phyloP scores from a whole-genome alignment of 495 filamentous ascomycete genomes.

The Hyaloscypha variabilis region DNA sequence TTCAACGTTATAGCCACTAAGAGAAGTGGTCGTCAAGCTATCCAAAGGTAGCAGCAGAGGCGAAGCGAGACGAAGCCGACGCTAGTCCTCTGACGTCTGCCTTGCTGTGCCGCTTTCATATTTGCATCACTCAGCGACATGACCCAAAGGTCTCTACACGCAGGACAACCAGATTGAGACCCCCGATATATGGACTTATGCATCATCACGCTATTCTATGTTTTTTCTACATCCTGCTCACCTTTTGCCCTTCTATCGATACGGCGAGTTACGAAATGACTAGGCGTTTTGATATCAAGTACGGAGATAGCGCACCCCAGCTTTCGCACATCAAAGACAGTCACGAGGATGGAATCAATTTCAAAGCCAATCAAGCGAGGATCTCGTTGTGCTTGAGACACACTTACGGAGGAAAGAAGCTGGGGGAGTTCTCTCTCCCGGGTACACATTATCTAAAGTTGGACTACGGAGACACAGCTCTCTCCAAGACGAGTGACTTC shows the following conservation, averaged over 20 bases:
- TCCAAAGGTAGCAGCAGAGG: neutral
- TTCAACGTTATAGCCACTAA: too few relatives aligned
- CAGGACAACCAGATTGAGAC: too few relatives aligned
- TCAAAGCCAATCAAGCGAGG: neutral
- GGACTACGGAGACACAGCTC: neutral
- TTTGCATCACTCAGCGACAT: neutral
- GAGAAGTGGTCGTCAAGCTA: too few relatives aligned
- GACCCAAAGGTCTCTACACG: neutral
- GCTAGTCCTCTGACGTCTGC: neutral
- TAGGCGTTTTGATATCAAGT: neutral
- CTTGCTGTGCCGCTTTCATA: neutral
- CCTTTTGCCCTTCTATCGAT: neutral
- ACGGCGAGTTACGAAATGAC: neutral
- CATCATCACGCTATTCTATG: neutral
- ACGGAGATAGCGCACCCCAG: neutral
- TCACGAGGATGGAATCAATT: neutral
- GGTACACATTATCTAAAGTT: neutral
- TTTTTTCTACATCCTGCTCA: neutral
- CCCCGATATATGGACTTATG: neutral
- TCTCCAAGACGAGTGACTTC: neutral
- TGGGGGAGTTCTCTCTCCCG: neutral
- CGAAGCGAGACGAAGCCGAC: too few relatives aligned
- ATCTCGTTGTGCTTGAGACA: neutral
- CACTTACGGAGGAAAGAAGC: neutral
- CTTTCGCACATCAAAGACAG: neutral